A percentile compares a stretch with the other conserved stretches of the same genome.
phyloP scores from a whole-genome alignment of 1,139 yeast genomes.

The Candida albicans region DNA sequence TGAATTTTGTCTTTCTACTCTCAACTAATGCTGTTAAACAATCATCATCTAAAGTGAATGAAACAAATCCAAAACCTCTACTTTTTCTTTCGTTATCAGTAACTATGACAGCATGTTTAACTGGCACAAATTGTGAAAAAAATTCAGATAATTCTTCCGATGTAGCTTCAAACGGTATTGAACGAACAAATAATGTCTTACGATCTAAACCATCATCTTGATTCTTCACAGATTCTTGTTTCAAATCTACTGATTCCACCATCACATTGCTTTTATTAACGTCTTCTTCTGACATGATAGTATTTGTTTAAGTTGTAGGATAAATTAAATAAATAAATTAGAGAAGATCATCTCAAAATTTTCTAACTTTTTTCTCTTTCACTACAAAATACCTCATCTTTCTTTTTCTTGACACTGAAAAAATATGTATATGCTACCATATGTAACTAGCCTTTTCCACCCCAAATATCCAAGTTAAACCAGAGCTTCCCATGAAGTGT shows the following conservation, averaged over 20 bases:
- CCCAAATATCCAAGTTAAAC: too few species aligned
- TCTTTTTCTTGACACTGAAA: too few species aligned
- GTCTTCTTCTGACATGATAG: constrained; percentile 1
- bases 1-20: constrained; percentile 65
- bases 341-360: constrained; percentile 6
- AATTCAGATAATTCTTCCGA: constrained; percentile 77
- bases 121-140: constrained; percentile 91
- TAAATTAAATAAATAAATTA: background rate
- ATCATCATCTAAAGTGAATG: constrained; percentile 84
- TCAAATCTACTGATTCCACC: background rate
- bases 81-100: constrained; percentile 73
- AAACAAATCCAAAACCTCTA: constrained; percentile 94
- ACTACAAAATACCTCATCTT: too few species aligned
- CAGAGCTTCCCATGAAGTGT: too few species aligned
- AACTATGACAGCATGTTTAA: constrained; percentile 92
- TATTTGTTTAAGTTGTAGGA: background rate
- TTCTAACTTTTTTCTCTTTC: too few species aligned
- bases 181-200: constrained; percentile 78
- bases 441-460: background rate
- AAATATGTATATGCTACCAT: background rate
- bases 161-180: constrained; percentile 78
- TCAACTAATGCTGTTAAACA: constrained; percentile 72
- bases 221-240: background rate
- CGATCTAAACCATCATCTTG: constrained; percentile 47
- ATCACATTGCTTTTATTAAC: background rate